Base-by-base conservation (phyloP, 2,329 filamentous ascomycete genomes). In the Botryotinia calthae region DNA sequence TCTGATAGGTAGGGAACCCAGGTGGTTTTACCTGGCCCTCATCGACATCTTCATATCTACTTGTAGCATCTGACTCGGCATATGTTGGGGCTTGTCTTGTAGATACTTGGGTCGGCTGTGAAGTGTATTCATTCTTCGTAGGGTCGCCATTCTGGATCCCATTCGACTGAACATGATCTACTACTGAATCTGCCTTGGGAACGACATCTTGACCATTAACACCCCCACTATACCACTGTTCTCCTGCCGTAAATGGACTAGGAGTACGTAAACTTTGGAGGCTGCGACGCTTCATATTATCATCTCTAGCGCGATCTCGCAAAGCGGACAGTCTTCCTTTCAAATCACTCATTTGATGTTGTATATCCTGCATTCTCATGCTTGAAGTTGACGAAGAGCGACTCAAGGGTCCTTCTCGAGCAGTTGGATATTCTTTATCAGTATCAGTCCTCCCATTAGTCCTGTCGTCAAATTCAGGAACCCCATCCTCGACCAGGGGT, bases 291-390 rank as follows among this genome's bases (percentile, higher is more conserved):
- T 87, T 85, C 76, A 92, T 82, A 72, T 85, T 88, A 75, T 93
- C 91, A 77, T 91, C 89, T 70, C 89, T 85, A 16, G 89, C 87
- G 73, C 87, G 86, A 75, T 90, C 86, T 78, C 89, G 88, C 54
- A 93, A 81, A n/a, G 85, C 87, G 8, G 90, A 91, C 54, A 93
- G 89, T 74, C 89, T 89, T 74, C 88, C 89, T 78, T 90, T 90
- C 54, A 93, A 82, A 73, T 89, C 89, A 70, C 88, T 87, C 87
- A 93, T 90, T 80, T 93, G 90, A 76, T 89, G 87, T 48, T 87
- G 87, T 61, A 93, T 82, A 78, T 89, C 88, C 37, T 86, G 86
- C 64, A 88, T 86, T 77, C 87, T 85, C 74, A 79, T 76, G 8
- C 77, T 75, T 58, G 81, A 82, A 63, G 76, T 68, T 12, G 80